Percentiles rank a stretch among this genome's conserved stretches.
phyloP scores from a whole-genome alignment of 1,284 basidiomycete genomes.

The Ganoderma lucidum region DNA sequence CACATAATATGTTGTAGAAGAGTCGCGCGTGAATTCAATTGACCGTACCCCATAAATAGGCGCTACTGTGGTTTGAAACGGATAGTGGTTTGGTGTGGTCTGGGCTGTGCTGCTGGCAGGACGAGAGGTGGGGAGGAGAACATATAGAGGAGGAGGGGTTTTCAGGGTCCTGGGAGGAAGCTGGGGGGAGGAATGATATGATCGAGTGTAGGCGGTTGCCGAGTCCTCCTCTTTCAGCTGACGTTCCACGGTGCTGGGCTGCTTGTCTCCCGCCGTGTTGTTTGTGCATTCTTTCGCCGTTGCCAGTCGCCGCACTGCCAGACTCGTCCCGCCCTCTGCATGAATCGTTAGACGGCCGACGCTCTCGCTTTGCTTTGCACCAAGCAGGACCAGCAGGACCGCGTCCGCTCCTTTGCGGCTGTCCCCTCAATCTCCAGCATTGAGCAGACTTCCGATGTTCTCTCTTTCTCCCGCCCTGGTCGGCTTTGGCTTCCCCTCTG shows the following conservation, averaged over 20 bases:
- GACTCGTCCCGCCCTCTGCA: constrained; percentile 12
- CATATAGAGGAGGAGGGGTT: background rate
- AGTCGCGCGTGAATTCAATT: constrained; percentile 2
- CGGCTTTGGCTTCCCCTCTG: constrained; percentile 37
- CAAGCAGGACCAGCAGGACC: constrained; percentile 38
- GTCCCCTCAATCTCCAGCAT: constrained; percentile 28
- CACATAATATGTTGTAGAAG: background rate
- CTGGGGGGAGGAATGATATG: background rate
- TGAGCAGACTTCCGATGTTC: constrained; percentile 42
- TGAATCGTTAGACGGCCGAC: constrained; percentile 8
- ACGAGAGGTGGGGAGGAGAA: background rate
- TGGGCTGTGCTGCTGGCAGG: background rate
- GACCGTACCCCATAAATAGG: background rate
- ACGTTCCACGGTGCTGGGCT: background rate
- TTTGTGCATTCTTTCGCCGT: background rate
- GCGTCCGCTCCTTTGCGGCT: constrained; percentile 34
- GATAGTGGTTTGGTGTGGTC: background rate
- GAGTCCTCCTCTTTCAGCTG: background rate
- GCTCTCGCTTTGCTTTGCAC: constrained; percentile 31
- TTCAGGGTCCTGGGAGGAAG: background rate
- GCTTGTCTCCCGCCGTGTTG: background rate
- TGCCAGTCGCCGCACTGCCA: constrained; percentile 11
- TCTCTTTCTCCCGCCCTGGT: constrained; percentile 44
- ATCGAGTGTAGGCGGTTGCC: background rate
- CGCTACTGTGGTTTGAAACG: background rate